A percentile compares a stretch with the other conserved stretches of the same genome.
These are phyloP conservation scores for Daldinia bambusicola DNA, from an alignment of 495 filamentous ascomycete genomes.

Conservation along the genomic window DNA sequence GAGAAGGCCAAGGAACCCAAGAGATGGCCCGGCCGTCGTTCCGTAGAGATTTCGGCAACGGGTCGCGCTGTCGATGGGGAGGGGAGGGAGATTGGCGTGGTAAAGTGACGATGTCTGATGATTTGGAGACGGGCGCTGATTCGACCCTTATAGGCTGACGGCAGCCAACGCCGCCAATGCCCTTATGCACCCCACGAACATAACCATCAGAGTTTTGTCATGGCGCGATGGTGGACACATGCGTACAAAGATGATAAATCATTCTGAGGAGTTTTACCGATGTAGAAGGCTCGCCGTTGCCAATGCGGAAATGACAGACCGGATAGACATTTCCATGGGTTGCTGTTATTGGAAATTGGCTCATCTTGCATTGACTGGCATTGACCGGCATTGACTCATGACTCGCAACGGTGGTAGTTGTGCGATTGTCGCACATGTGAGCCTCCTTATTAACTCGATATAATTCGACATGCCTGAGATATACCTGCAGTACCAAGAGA, in stretches of 20 bases:
- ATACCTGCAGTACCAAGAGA: not conserved
- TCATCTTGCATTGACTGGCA: slow-evolving; percentile 5
- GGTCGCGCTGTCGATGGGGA: slow-evolving; percentile 1
- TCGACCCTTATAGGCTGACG: slow-evolving; percentile 33
- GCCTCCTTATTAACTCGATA: slow-evolving; percentile 18
- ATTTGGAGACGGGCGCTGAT: slow-evolving; percentile 29
- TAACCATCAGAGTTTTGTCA: slow-evolving; percentile 14
- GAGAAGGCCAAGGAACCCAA: slow-evolving; percentile 37
- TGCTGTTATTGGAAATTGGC: slow-evolving; percentile 10
- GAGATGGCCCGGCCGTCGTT: slow-evolving; percentile 24
- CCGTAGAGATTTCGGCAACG: slow-evolving; percentile 16
- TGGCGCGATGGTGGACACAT: slow-evolving; percentile 31
- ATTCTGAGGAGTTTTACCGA: slow-evolving; percentile 20
- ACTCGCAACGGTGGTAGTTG: not conserved
- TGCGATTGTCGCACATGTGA: slow-evolving; percentile 19
- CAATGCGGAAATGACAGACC: slow-evolving; percentile 29
- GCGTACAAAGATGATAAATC: slow-evolving; percentile 8
- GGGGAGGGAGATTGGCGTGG: slow-evolving; percentile 12
- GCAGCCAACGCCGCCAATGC: slow-evolving; percentile 31
- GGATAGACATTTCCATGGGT: slow-evolving; percentile 36
- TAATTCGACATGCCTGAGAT: not conserved
- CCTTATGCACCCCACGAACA: slow-evolving; percentile 42
- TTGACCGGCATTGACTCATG: not conserved
- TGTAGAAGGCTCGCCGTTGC: slow-evolving; percentile 13
- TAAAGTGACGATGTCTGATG: slow-evolving; percentile 21